Evolutionary conservation across 164 flowering plant species (phyloP).

Genomic region (Chimonanthus salicifolius): DNA sequence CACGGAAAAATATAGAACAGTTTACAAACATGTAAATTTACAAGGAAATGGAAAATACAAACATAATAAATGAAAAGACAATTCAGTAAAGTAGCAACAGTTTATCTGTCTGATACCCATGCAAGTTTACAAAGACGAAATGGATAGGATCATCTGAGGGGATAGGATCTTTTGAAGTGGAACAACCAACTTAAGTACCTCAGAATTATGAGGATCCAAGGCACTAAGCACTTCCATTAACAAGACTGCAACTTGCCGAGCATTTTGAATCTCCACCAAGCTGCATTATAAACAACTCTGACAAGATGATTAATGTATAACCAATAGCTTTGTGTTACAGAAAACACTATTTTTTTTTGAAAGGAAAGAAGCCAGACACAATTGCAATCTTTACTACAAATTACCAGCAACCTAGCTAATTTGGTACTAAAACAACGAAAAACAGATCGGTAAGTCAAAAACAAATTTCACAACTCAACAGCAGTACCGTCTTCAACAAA

Average conservation of each 20-base stretch:
- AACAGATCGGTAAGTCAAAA: not conserved
- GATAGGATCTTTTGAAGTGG: no score
- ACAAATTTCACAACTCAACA: not conserved
- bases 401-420: not conserved
- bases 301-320: not conserved
- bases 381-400: not conserved
- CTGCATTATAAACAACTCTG: slow-evolving; percentile 25
- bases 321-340: not conserved
- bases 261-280: slow-evolving; percentile 75
- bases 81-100: not conserved
- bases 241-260: slow-evolving; percentile 70
- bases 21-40: no score
- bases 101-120: no score
- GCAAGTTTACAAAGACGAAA: no score
- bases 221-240: slow-evolving; percentile 87
- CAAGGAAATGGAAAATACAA: not conserved
- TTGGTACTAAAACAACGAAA: not conserved
- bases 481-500: not conserved
- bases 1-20: no score
- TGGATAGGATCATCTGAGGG: no score
- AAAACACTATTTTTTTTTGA: not conserved
- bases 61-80: not conserved
- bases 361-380: not conserved
- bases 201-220: slow-evolving; percentile 64
- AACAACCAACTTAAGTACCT: slow-evolving; percentile 37